A percentile compares a stretch with the other conserved stretches of the same genome.
phyloP scores from a whole-genome alignment of 495 filamentous ascomycete species.

The Annulohypoxylon moriforme region DNA sequence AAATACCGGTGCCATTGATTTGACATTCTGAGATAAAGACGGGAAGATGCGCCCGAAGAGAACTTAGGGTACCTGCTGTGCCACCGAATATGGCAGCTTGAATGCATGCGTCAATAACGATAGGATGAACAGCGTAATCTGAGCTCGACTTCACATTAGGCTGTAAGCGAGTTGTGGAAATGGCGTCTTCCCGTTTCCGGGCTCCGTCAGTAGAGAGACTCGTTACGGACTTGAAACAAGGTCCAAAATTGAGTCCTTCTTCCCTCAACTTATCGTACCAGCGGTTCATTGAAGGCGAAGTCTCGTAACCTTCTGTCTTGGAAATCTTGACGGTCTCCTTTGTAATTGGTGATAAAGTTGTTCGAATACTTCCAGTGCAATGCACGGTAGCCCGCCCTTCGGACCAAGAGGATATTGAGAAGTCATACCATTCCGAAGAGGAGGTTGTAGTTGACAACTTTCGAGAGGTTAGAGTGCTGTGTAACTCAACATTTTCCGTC shows the following conservation, averaged over 20 bases:
- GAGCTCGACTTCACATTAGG: conserved; percentile 6
- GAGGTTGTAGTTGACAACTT: conserved; percentile 26
- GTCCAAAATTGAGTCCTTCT: conserved; percentile 28
- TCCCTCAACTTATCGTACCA: conserved; percentile 28
- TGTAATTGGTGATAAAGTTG: neutral
- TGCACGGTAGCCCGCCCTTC: conserved; percentile 34
- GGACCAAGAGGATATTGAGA: conserved; percentile 42
- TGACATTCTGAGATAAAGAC: conserved; percentile 31
- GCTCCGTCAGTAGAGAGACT: conserved; percentile 13
- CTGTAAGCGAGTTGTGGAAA: neutral
- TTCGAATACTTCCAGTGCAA: conserved; percentile 32
- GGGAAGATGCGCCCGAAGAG: conserved; percentile 19
- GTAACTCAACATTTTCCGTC: conserved; percentile 17
- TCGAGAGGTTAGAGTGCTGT: conserved; percentile 29
- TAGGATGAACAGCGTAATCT: conserved; percentile 47
- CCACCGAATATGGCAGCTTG: conserved; percentile 42
- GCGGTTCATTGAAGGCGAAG: conserved; percentile 5
- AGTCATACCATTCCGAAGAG: conserved; percentile 42
- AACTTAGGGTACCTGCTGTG: conserved; percentile 9
- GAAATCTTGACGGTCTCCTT: conserved; percentile 18
- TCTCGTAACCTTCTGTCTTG: neutral
- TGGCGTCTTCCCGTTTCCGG: neutral
- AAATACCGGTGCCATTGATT: neutral
- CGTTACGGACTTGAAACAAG: conserved; percentile 23
- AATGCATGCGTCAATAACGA: conserved; percentile 47